Conservation (phyloP, 179 eudicot species). For the Silene vulgaris region DNA sequence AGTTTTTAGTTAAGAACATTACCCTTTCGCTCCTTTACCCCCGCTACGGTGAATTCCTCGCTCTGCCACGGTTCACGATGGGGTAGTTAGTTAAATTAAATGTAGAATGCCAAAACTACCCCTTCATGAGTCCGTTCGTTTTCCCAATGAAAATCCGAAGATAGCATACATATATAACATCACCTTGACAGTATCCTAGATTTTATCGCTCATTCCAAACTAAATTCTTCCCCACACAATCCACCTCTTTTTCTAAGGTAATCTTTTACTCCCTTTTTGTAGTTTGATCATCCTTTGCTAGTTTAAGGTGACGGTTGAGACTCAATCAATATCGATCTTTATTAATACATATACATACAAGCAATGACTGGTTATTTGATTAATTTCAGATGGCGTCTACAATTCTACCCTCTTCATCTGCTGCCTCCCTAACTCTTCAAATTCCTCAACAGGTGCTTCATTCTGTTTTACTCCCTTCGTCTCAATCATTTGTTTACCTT, state of each 20-base stretch:
- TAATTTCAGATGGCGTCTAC: constrained; percentile 45
- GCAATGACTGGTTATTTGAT: neutral
- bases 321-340: neutral
- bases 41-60: too few relatives aligned
- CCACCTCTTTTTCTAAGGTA: constrained; percentile 9
- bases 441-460: constrained; percentile 37
- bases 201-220: constrained; percentile 22
- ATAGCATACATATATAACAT: neutral
- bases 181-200: neutral
- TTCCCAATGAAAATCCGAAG: neutral
- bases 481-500: neutral
- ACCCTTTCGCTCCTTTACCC: too few relatives aligned
- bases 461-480: neutral
- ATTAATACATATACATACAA: too few relatives aligned
- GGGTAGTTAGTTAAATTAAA: too few relatives aligned
- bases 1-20: too few relatives aligned
- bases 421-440: constrained; percentile 42
- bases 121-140: too few relatives aligned
- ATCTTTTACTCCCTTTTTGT: neutral
- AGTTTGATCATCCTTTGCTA: too few relatives aligned
- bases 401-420: constrained; percentile 37
- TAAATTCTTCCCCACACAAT: constrained; percentile 11
- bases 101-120: too few relatives aligned
- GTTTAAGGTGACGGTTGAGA: neutral
- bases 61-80: too few relatives aligned